These are phyloP conservation scores for Nakaseomyces glabratus DNA, from an alignment of 1,139 yeast genomes.

Conservation along the genomic window DNA sequence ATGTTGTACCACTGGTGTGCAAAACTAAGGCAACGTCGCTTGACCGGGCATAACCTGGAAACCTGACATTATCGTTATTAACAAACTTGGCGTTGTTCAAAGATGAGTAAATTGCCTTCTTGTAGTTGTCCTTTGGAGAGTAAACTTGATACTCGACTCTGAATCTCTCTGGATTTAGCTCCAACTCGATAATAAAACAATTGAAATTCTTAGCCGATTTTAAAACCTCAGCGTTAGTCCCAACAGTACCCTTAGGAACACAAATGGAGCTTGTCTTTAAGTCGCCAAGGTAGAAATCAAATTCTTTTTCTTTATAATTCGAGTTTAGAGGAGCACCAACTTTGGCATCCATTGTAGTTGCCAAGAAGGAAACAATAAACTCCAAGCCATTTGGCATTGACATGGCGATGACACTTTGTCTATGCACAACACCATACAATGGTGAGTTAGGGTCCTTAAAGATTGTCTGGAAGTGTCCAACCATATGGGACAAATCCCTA, in stretches of 20 bases:
- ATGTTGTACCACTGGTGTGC: conserved; percentile 67
- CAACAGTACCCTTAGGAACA: conserved; percentile 42
- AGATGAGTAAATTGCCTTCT: conserved; percentile 29
- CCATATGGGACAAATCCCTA: conserved; percentile 33
- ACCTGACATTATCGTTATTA: conserved; percentile 22
- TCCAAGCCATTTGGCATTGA: conserved; percentile 53
- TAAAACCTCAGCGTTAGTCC: conserved; percentile 36
- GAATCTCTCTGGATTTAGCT: conserved; percentile 35
- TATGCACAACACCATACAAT: conserved; percentile 23
- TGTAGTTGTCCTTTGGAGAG: conserved; percentile 27
- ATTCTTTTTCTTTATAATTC: conserved; percentile 48
- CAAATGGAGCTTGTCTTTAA: conserved; percentile 46
- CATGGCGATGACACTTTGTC: conserved; percentile 46
- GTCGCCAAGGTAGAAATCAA: conserved; percentile 53
- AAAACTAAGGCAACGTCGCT: conserved; percentile 51
- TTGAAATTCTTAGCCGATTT: conserved; percentile 42
- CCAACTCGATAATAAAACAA: conserved; percentile 43
- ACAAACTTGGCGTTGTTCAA: conserved; percentile 25
- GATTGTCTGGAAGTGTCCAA: conserved; percentile 37
- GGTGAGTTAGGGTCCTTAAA: conserved; percentile 36
- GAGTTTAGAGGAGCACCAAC: conserved; percentile 62
- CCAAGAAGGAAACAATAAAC: conserved; percentile 45
- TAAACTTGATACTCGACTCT: conserved; percentile 37
- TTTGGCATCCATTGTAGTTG: conserved; percentile 44
- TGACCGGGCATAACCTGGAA: conserved; percentile 38